Base-by-base conservation (phyloP, 805 yeast genomes). In the Tetrapisispora fleetii region DNA sequence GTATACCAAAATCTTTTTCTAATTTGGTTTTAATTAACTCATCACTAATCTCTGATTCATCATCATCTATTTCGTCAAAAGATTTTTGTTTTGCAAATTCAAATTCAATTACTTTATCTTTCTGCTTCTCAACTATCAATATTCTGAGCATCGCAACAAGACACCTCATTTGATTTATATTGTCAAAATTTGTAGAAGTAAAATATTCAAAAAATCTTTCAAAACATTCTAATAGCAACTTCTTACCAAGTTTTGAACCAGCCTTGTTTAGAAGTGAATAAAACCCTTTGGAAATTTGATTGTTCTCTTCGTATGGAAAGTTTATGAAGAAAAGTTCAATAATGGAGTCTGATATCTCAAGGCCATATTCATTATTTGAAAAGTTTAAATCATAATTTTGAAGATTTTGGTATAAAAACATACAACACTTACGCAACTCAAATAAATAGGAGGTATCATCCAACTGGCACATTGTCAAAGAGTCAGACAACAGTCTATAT, bases 41-140 rank as follows among this genome's bases (percentile, higher is more conserved):
- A 19, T 17, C 16, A 13, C n/a, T 27, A 17, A 22, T 28, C 2
- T 19, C 8, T 3, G 19, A 30, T 3, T 50, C 51, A 8, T 44
- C 56, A 22, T 45, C 40, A 27, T 56, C 56, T 5, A 18, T 30
- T 4, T 54, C 64, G 1, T 57, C 65, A 3, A 52, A 54, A 50
- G 2, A 50, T 14, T 60, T 65, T n/a, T 74, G 65, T 42, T 74
- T 77, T 28, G 60, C 64, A 46, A 84, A 67, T 49, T 81, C 82
- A 53, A 72, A 76, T 45, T 83, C 88, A 45, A 84, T 73, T 2
- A 81, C 83, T 33, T 74, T 59, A 19, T 76, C 79, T 55, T 81
- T 81, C 56, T 83, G 90, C 30, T 62, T 65, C 16, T 62, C 62
- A 5, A 70, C 59, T 35, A 83, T 73, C 19, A 75, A 43, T 11